Evolutionary conservation across 2,329 filamentous ascomycete genomes (phyloP), one percentile per base, ranked within the genome.

Genomic region (Ilyonectria sp.): DNA sequence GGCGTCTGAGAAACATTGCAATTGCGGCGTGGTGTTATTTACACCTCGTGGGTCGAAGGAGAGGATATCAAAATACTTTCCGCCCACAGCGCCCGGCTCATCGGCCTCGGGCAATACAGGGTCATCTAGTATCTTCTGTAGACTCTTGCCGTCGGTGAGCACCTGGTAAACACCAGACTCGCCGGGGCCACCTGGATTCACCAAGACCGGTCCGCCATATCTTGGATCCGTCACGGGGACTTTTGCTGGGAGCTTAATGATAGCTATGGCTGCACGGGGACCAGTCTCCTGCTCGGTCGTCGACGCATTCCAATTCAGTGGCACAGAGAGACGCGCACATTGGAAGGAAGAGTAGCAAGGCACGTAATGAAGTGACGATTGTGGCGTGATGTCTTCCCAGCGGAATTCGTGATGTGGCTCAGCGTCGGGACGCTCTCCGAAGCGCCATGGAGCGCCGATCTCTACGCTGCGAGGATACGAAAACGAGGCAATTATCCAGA

Each of bases 31-130:
- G 0, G 81, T 82, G 37, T 80, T 80, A 54, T 81, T 81, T 10
- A 83, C 80, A 1, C 80, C 82, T 1, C 82, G 77, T 3, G 82
- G 81, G 65, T 83, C 82, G 53, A 83, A 84, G 0, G 80, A 79
- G 54, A 83, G 77, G 17, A 83, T 77, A 53, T 83, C 80, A 65
- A 79, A 83, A 65, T 82, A 75, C 58, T 68, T 73, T 3, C 50
- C 55, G 17, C 43, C 17, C 3, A 17, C 10, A 15, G 37, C 8
- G n/a, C 13, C 19, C 7, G 56, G 10, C 19, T 19, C 35, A 26
- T 31, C 40, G 15, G 17, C 37, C 13, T 37, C 17, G 2, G 4
- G 49, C 1, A 15, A 35, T 19, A 26, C 26, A 3, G 65, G 37
- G 2, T 57, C 37, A 31, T 70, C 68, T 4, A 66, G 57, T 17